phyloP scores from a whole-genome alignment of 108 stramenopile genomes.

The Cylindrotheca fusiformis region DNA sequence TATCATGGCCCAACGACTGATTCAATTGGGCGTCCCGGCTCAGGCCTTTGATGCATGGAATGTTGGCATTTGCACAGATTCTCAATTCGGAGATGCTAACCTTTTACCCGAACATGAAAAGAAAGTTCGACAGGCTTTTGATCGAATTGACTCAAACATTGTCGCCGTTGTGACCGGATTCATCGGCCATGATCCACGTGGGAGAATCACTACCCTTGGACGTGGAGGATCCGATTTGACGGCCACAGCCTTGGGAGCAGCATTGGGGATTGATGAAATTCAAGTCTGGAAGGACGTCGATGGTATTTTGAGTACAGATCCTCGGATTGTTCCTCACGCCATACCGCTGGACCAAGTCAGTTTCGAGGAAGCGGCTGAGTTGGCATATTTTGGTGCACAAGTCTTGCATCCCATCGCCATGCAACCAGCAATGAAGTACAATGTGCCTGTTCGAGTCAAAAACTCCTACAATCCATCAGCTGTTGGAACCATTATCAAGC shows the following conservation, averaged over 20 bases:
- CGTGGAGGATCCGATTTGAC: slow-evolving; percentile 95
- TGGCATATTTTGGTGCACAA: slow-evolving; percentile 98
- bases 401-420: slow-evolving; percentile 95
- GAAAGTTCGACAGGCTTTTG: slow-evolving; percentile 59
- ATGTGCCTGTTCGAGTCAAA: slow-evolving; percentile 94
- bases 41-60: slow-evolving; percentile 95
- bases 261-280: slow-evolving; percentile 82
- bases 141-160: slow-evolving; percentile 71
- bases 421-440: slow-evolving; percentile 82
- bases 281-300: slow-evolving; percentile 99
- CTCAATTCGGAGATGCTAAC: slow-evolving; percentile 89
- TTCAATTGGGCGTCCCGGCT: slow-evolving; percentile 92
- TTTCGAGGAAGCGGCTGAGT: slow-evolving; percentile 95
- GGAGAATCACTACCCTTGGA: slow-evolving; percentile 92
- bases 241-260: slow-evolving; percentile 92
- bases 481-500: slow-evolving; percentile 84
- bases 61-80: slow-evolving; percentile 88
- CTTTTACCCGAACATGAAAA: slow-evolving; percentile 61
- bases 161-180: slow-evolving; percentile 97
- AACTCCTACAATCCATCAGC: slow-evolving; percentile 96
- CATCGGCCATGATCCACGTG: slow-evolving; percentile 86
- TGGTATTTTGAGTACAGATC: slow-evolving; percentile 96
- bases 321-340: slow-evolving; percentile 84
- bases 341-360: slow-evolving; percentile 82
- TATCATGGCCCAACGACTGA: slow-evolving; percentile 90